phyloP scores from a whole-genome alignment of 2,329 filamentous ascomycete genomes.

The Claviceps cyperi region DNA sequence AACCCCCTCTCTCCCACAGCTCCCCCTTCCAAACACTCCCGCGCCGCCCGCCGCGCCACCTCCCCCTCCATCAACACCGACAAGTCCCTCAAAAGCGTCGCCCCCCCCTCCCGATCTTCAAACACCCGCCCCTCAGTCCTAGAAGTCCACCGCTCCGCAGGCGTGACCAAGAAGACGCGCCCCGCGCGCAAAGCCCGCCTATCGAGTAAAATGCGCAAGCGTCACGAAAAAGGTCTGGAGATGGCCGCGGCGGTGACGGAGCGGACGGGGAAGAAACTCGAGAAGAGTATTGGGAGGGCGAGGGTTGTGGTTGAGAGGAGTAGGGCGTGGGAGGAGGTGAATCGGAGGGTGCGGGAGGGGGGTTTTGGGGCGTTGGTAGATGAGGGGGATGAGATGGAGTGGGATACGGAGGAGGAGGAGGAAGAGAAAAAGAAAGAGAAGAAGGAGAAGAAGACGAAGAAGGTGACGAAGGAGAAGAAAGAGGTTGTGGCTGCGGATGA shows the following conservation, averaged over 20 bases:
- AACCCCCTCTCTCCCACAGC: background rate
- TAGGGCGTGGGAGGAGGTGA: constrained; percentile 45
- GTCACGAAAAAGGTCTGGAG: constrained; percentile 43
- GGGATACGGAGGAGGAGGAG: constrained; percentile 21
- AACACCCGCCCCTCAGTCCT: constrained; percentile 48
- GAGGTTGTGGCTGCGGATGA: constrained; percentile 16
- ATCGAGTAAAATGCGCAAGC: constrained; percentile 38
- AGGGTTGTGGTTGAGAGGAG: constrained; percentile 32
- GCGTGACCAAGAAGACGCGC: constrained; percentile 54
- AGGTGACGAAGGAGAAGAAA: constrained; percentile 14
- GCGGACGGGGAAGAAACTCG: constrained; percentile 40
- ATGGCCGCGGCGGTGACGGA: constrained; percentile 46
- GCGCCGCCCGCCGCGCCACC: constrained; percentile 57
- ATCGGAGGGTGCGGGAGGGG: constrained; percentile 22
- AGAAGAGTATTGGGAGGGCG: constrained; percentile 37
- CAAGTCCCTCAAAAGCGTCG: constrained; percentile 51
- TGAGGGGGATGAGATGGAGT: constrained; percentile 14
- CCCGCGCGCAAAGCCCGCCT: constrained; percentile 36
- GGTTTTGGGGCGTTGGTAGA: constrained; percentile 9
- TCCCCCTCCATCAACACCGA: constrained; percentile 57
- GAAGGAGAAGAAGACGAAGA: constrained; percentile 11
- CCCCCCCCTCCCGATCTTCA: constrained; percentile 21
- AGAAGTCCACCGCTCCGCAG: constrained; percentile 49
- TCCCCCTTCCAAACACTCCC: constrained; percentile 56
- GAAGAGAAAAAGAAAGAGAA: constrained; percentile 15